These are phyloP conservation scores for Mortierella sp. DNA, from an alignment of 371 early-diverging fungal genomes.

Conservation along the genomic window DNA sequence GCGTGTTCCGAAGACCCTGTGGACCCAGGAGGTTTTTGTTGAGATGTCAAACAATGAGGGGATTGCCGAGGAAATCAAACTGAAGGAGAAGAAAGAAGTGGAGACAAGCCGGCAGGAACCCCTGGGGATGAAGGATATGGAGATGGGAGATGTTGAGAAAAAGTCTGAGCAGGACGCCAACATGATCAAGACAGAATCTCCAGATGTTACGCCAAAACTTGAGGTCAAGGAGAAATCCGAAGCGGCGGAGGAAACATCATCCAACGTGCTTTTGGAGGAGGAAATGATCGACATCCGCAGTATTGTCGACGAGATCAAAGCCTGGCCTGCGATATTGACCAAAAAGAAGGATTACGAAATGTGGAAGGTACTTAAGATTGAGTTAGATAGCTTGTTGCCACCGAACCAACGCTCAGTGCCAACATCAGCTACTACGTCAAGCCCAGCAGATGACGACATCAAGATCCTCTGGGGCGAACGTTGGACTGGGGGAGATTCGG, in stretches of 20 bases:
- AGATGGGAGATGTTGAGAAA: no score
- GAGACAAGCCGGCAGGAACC: no score
- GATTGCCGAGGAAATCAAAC: neutral
- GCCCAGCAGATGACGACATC: slow-evolving; percentile 8
- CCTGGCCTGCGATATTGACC: slow-evolving; percentile 31
- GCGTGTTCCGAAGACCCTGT: slow-evolving; percentile 18
- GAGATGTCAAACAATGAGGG: slow-evolving; percentile 14
- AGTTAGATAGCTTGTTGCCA: slow-evolving; percentile 39
- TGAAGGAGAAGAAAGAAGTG: slow-evolving; percentile 3
- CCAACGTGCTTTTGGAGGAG: neutral
- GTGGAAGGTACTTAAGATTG: slow-evolving; percentile 40
- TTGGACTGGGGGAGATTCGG: slow-evolving; percentile 33
- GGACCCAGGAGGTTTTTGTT: neutral
- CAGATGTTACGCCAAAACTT: no score
- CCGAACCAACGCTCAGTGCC: slow-evolving; percentile 6
- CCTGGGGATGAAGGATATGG: neutral
- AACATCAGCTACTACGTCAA: neutral
- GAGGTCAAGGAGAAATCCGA: slow-evolving; percentile 7
- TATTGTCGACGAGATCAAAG: slow-evolving; percentile 30
- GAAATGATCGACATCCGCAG: slow-evolving; percentile 37
- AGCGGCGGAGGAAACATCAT: neutral
- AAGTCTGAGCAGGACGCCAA: no score
- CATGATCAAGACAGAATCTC: no score
- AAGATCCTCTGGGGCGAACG: slow-evolving; percentile 39
- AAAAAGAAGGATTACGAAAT: slow-evolving; percentile 23